These are phyloP conservation scores for Nicotiana benthamiana DNA, from an alignment of 257 asterid species.

Conservation along the genomic window DNA sequence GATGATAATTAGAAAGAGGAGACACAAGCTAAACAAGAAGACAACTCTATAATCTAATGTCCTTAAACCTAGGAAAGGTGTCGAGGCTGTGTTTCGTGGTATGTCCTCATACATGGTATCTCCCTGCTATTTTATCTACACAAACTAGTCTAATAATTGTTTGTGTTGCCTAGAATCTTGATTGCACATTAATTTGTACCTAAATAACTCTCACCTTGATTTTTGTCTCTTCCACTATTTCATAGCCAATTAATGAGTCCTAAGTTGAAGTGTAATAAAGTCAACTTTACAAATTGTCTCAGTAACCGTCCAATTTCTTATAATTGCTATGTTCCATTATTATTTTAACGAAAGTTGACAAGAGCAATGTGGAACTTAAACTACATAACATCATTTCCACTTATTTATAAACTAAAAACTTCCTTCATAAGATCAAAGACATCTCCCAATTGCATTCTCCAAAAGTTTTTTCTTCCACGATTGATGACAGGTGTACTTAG, in stretches of 20 bases:
- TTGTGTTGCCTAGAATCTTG: neutral
- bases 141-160: neutral
- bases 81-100: neutral
- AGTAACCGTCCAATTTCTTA: neutral
- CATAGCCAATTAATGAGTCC: neutral
- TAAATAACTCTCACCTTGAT: slow-evolving; percentile 1
- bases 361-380: neutral
- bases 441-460: neutral
- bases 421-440: neutral
- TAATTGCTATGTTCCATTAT: neutral
- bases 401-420: too few relatives aligned
- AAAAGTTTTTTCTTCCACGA: neutral
- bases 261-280: neutral
- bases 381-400: neutral
- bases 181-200: slow-evolving; percentile 4
- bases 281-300: neutral
- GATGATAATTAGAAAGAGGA: neutral
- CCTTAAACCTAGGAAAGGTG: slow-evolving; percentile 2
- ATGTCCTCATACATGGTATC: slow-evolving; percentile 4
- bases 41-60: neutral
- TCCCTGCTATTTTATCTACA: neutral
- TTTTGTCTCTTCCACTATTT: neutral
- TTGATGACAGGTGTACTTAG: neutral
- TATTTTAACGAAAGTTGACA: neutral
- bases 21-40: neutral